Evolutionary conservation across 2,329 filamentous ascomycete species (phyloP).

Genomic region (Fusarium brachygibbosum): DNA sequence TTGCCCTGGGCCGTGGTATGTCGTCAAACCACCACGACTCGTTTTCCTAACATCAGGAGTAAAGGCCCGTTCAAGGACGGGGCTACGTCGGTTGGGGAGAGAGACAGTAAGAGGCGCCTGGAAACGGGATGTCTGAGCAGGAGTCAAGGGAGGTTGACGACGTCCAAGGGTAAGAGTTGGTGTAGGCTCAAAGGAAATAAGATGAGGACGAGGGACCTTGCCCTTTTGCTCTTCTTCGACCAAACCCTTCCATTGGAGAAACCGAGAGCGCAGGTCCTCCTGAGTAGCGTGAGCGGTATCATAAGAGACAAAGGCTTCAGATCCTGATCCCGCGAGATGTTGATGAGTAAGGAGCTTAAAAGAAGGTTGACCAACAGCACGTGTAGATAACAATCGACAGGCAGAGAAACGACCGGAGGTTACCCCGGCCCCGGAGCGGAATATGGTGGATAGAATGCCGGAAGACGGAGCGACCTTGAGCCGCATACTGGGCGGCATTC

Average conservation of each 20-base stretch:
- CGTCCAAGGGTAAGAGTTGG: conserved; percentile 93
- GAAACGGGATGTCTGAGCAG: conserved; percentile 61
- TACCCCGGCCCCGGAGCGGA: conserved; percentile 23
- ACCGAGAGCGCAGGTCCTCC: conserved; percentile 52
- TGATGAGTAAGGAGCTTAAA: conserved; percentile 50
- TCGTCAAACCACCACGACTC: conserved; percentile 89
- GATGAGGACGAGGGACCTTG: conserved; percentile 70
- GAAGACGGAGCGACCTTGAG: conserved; percentile 19
- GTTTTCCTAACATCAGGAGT: conserved; percentile 76
- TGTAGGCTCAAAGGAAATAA: conserved; percentile 85
- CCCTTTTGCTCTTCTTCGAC: conserved; percentile 31
- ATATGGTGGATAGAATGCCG: conserved; percentile 32
- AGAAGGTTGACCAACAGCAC: conserved; percentile 22
- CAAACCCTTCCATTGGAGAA: conserved; percentile 55
- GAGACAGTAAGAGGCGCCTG: conserved; percentile 56
- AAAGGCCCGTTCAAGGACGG: conserved; percentile 53
- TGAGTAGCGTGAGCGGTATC: conserved; percentile 52
- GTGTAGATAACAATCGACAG: conserved; percentile 27
- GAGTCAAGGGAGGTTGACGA: conserved; percentile 72
- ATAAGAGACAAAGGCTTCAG: conserved; percentile 50
- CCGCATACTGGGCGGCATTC: conserved; percentile 27
- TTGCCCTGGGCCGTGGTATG: conserved; percentile 95
- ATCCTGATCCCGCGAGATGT: conserved; percentile 47
- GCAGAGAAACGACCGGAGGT: conserved; percentile 2
- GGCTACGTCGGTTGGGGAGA: conserved; percentile 34